A percentile compares a stretch with the other conserved stretches of the same genome.
Conservation (phyloP, 108 stramenopile species). For the Pseudonitzschia pungens region DNA sequence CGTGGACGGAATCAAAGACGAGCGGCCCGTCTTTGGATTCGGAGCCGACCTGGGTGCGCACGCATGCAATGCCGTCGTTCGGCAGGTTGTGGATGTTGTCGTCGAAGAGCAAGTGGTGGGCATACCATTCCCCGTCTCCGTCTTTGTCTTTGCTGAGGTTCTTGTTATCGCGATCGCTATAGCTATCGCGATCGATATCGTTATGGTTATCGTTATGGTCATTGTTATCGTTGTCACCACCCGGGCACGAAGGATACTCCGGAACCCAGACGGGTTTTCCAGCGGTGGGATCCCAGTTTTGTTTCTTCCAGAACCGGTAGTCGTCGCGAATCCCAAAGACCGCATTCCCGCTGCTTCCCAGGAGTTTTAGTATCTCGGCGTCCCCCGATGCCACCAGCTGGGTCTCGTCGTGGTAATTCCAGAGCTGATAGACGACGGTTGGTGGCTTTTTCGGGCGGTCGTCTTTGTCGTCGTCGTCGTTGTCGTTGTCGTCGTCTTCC, state of each 20-base stretch:
- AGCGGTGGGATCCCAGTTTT: constrained; percentile 60
- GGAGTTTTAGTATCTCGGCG: constrained; percentile 53
- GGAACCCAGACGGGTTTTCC: constrained; percentile 89
- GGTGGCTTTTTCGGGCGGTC: neutral
- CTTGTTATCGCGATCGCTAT: too few relatives aligned
- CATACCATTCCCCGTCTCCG: too few relatives aligned
- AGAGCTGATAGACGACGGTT: constrained; percentile 34
- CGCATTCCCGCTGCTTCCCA: constrained; percentile 30
- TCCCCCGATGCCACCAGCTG: constrained; percentile 59
- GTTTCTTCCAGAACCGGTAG: constrained; percentile 69
- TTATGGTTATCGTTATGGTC: too few relatives aligned
- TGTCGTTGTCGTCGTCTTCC: constrained; percentile 13
- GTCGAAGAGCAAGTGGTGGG: constrained; percentile 84
- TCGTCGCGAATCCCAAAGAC: constrained; percentile 83
- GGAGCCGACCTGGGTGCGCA: constrained; percentile 29
- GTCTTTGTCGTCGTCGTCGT: constrained; percentile 10
- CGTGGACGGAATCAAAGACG: constrained; percentile 27
- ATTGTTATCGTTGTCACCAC: too few relatives aligned
- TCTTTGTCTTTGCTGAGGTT: too few relatives aligned
- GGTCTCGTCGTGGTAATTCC: constrained; percentile 30
- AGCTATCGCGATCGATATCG: too few relatives aligned
- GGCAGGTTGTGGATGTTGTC: constrained; percentile 86
- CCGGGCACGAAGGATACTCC: neutral
- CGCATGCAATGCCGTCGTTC: constrained; percentile 69
- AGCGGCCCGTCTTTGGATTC: constrained; percentile 26